A percentile compares a stretch with the other conserved stretches of the same genome.
Evolutionary conservation across 1,284 basidiomycete genomes (phyloP).

Genomic region (Naganishia sp.): DNA sequence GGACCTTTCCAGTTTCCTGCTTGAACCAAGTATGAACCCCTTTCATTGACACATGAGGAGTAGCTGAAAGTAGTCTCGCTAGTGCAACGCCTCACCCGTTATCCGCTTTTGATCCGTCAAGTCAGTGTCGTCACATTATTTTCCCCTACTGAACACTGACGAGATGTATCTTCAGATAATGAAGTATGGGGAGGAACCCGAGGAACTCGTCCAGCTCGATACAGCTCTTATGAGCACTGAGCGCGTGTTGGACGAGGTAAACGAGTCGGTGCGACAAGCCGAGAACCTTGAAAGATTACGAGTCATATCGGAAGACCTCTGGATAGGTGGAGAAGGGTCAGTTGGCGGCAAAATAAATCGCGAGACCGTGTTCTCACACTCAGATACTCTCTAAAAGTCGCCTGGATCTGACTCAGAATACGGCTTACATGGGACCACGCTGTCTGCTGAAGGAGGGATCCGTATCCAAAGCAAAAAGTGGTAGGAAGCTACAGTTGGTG

Average conservation of each 20-base stretch:
- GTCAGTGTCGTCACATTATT: constrained; percentile 46
- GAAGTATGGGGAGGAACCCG: constrained; percentile 68
- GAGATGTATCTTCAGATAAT: constrained; percentile 71
- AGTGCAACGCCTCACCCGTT: constrained; percentile 95
- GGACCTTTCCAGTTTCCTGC: constrained; percentile 84
- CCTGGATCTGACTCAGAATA: constrained; percentile 86
- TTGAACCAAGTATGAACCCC: constrained; percentile 73
- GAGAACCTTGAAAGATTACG: constrained; percentile 73
- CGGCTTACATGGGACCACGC: constrained; percentile 73
- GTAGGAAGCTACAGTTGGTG: constrained; percentile 72
- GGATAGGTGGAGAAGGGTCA: constrained; percentile 77
- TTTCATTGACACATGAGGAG: neutral
- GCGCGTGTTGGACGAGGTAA: constrained; percentile 73
- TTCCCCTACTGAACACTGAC: constrained; percentile 41
- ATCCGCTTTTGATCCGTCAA: constrained; percentile 83
- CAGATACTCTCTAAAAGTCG: constrained; percentile 57
- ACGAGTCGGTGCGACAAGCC: constrained; percentile 83
- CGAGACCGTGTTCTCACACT: neutral
- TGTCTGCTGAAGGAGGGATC: constrained; percentile 75
- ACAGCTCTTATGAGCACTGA: constrained; percentile 68
- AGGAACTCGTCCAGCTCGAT: constrained; percentile 61
- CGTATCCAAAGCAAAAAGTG: constrained; percentile 78
- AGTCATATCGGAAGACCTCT: constrained; percentile 73
- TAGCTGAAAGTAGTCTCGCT: constrained; percentile 13
- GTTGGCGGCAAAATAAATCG: constrained; percentile 38